Evolutionary conservation across 106 monocot species (phyloP), one percentile per base, ranked within the genome.

Genomic region (Acorus calamus): DNA sequence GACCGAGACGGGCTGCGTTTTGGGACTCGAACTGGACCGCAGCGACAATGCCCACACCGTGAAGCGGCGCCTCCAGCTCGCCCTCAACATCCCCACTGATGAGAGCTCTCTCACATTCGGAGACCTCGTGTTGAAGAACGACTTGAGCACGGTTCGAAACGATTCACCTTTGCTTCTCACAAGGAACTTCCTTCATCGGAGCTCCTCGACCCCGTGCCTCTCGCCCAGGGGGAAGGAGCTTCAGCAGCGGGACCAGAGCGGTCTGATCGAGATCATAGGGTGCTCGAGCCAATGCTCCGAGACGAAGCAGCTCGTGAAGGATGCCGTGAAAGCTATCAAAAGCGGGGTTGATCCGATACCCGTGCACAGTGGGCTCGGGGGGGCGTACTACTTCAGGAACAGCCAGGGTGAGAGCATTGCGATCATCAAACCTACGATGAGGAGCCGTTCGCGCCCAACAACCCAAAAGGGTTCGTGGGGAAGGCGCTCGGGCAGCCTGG

Each of bases 371-470:
- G 93, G 93, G 8, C 82, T 93, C 59, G 93, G 93, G 0, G 93
- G 93, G 69, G 89, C 93, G 6, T 93, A 93, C 62, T 93, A 89
- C 53, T 93, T 93, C 69, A 80, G 80, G 63, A 89, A 93, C 69
- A 56, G 44, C 46, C 66, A 42, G 14, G 88, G 85, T 14, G 83
- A 93, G 42, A 76, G 76, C 50, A 64, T 86, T 51, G 93, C 93
- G 1, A 93, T 93, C 48, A 89, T 86, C 44, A 93, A 93, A 60
- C 93, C 93, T 4, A 89, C 4, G 93, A 93, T 60, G 93, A 93
- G 55, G 93, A 93, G 63, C 93, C 93, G 47, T 93, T 88, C 71
- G 89, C 89, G 45, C 89, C 89, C 12, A 90, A 90, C 41, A 90
- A 90, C 71, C 89, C 89, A 0, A 90, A 90, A 63, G 89, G 89